Base-by-base conservation (phyloP, 1,284 basidiomycete species). In the Salmacisia buchloeana region DNA sequence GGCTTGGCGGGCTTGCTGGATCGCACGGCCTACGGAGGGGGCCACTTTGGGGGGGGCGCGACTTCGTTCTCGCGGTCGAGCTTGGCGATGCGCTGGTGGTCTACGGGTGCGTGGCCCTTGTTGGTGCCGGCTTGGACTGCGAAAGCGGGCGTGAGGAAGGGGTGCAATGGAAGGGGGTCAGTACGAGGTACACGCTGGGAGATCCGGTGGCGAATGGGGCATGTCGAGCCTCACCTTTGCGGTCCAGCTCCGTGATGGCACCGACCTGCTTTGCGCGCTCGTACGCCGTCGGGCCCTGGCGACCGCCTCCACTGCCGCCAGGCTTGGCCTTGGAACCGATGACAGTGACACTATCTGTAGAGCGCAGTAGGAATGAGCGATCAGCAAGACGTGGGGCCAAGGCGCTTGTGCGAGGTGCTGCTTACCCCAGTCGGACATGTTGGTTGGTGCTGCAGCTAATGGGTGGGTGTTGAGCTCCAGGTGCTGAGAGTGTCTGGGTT, bases 31-130 rank as follows among this genome's bases (percentile, higher is more conserved):
- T 63, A 94, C 90, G 39, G 84, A 84, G 34, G 88, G 84, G 2
- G 85, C 83, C 70, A 98, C 84, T 82, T 94, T 96, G 69, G 89
- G 80, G 94, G 96, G 7, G 96, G 93, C 9, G 93, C 91, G 25
- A 97, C 94, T 76, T 97, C 94, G 82, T 97, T 96, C 75, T 80
- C 76, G 9, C 76, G 67, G 59, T 75, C 76, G 12, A 79, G 63
- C 49, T 78, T 78, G 31, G 76, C 76, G 43, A 79, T 72, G n/a
- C 74, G 67, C 56, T 71, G 71, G 63, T 77, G 76, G 58, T 78
- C 77, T 3, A 76, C 69, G 13, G 76, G 75, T 2, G 64, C 61
- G 54, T 78, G 74, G 52, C 63, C 72, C 54, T 76, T 77, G 71
- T 78, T 78, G 4, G 68, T 69, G 1, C 77, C 77, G 1, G 76